Evolutionary conservation across 257 asterid genomes (phyloP), one percentile per base, ranked within the genome.

Genomic region (Rhazya stricta): DNA sequence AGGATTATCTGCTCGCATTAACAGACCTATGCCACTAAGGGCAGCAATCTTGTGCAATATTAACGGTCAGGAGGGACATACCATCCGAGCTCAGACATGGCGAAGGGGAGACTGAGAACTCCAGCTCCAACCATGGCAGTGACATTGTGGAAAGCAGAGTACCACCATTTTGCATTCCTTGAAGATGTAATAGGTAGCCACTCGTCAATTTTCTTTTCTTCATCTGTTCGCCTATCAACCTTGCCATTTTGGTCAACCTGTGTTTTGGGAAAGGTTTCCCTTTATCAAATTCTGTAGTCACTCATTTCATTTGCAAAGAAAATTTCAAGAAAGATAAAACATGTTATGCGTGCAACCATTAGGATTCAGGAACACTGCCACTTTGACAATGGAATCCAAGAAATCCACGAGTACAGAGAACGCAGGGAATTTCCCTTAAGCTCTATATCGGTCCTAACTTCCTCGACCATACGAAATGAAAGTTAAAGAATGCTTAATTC

Each of bases 101-200:
- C 90, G 15, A 68, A 82, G 23, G 90, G 90, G 79, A 86, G 81
- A 53, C 87, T 51, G 37, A 86, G 83, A 37, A 86, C 88, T 42
- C 90, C 90, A 36, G 90, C 90, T 42, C 88, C 90, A 29, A 86
- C 90, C 58, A 84, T 80, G 21, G 90, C 88, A 2, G 89, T 83
- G 71, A 86, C 87, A 30, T 86, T 84, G 84, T 84, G 90, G 73
- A 86, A 84, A 57, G 90, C 84, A 0, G 90, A 72, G 74, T 67
- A 71, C 90, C 87, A 86, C 88, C 90, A 86, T 69, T 79, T 86
- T 16, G 83, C 88, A 3, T 75, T 78, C 51, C 90, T 81, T 65
- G 90, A 84, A 12, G 90, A 82, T 1, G 83, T 79, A n/a, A 86
- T 81, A 0, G 90, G 90, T 60, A 86, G 85, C 90, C 88, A 86